Evolutionary conservation across 352 stramenopile genomes (phyloP).

Genomic region (Globisporangium cederbergense): DNA sequence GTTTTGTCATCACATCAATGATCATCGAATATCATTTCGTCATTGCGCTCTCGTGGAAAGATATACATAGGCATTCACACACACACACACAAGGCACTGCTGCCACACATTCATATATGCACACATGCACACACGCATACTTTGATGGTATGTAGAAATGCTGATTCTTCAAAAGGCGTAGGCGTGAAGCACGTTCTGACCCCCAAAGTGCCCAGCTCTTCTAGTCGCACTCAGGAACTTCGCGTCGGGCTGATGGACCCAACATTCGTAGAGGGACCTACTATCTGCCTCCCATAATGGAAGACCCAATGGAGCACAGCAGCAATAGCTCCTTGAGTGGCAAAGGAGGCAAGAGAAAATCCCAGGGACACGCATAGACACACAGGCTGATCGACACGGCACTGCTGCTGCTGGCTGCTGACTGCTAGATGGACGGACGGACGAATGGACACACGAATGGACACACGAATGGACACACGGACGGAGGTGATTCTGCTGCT

Average conservation of each 20-base stretch:
- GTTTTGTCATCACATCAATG: constrained; percentile 26
- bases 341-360: constrained; percentile 39
- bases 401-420: not conserved
- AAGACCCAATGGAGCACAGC: constrained; percentile 62
- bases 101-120: constrained; percentile 9
- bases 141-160: constrained; percentile 58
- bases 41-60: constrained; percentile 31
- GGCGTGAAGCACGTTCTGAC: constrained; percentile 54
- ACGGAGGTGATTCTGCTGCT: not conserved
- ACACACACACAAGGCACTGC: not conserved
- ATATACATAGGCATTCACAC: constrained; percentile 10
- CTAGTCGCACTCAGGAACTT: constrained; percentile 63
- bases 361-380: constrained; percentile 13
- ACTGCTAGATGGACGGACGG: not conserved
- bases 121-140: constrained; percentile 10
- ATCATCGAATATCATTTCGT: constrained; percentile 34
- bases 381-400: not conserved
- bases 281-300: constrained; percentile 59
- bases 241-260: constrained; percentile 75
- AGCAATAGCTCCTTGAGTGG: constrained; percentile 53
- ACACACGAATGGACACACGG: not conserved
- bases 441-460: not conserved
- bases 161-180: constrained; percentile 67
- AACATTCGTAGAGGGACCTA: constrained; percentile 67
- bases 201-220: constrained; percentile 78